These are phyloP conservation scores for Zancudomyces culisetae DNA, from an alignment of 371 early-diverging fungal genomes.

Conservation along the genomic window DNA sequence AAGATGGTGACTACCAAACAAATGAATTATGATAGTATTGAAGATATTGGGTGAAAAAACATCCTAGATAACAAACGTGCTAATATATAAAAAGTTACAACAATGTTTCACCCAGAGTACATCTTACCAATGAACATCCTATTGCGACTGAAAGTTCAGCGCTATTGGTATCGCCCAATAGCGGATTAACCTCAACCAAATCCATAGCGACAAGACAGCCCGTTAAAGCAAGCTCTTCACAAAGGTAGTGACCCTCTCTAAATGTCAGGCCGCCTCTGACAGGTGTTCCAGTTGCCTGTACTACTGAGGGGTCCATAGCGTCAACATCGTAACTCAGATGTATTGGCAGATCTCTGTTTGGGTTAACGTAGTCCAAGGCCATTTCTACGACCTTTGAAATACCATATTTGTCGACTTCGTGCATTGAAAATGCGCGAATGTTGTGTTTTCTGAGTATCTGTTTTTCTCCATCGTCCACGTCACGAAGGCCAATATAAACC, in stretches of 20 bases:
- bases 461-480: constrained; percentile 78
- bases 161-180: constrained; percentile 47
- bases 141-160: constrained; percentile 70
- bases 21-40: too few species aligned
- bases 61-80: too few species aligned
- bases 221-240: constrained; percentile 77
- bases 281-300: constrained; percentile 89
- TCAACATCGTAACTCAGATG: constrained; percentile 91
- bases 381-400: constrained; percentile 87
- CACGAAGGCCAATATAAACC: constrained; percentile 91
- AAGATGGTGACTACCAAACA: too few species aligned
- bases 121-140: constrained; percentile 65
- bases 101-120: constrained; percentile 59
- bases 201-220: constrained; percentile 80
- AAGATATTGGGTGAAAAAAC: too few species aligned
- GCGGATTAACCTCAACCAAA: constrained; percentile 88
- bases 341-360: constrained; percentile 58
- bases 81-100: too few species aligned
- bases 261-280: constrained; percentile 90
- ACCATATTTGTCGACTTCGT: constrained; percentile 86
- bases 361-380: constrained; percentile 79
- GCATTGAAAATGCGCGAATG: constrained; percentile 91
- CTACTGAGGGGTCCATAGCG: constrained; percentile 83
- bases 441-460: constrained; percentile 47
- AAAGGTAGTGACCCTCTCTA: constrained; percentile 76